Evolutionary conservation across 768 basidiomycete genomes (phyloP), one percentile per base, ranked within the genome.

Genomic region (Holtermannia corniformis): DNA sequence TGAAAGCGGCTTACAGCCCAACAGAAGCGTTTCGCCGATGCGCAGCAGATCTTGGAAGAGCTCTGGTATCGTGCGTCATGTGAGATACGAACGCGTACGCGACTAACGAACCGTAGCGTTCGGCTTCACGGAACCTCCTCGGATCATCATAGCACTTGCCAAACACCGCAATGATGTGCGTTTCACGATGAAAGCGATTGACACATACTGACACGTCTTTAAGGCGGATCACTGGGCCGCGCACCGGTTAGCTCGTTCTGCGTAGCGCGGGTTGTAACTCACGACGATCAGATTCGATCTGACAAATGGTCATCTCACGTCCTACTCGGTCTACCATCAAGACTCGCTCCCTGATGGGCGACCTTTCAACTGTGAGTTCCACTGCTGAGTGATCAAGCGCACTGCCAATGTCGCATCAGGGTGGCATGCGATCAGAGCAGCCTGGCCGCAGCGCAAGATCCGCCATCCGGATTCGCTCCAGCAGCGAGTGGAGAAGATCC

Each of bases 351-450:
- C 54, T 2, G 72, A 73, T 46, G 70, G 70, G 16, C 56, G 71
- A 27, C 68, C 70, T 5, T 68, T 68, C 59, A 65, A 62, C 60
- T 73, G 68, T 67, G 55, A 42, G 60, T 56, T 5, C 7, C 21
- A 0, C 14, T 20, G 5, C 2, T 44, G 24, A 13, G 21, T 11
- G 5, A 13, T 28, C 23, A 37, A 21, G 20, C 14, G 13, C 46
- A 14, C 13, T 25, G 22, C n/a, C 26, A 16, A 14, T n/a, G n/a
- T n/a, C n/a, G n/a, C n/a, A n/a, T n/a, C 52, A 67, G 65, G 70
- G 72, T 73, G 70, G 70, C 61, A 66, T 42, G 63, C 64, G 16
- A 69, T 73, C 20, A 60, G 69, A 14, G 56, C 50, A 24, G 69
- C 70, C 0, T 73, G 70, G 70, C 72, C 70, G 0, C 53, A 62